Evolutionary conservation across 176 grass and related monocot genomes (phyloP).

Genomic region (Avena eriantha): DNA sequence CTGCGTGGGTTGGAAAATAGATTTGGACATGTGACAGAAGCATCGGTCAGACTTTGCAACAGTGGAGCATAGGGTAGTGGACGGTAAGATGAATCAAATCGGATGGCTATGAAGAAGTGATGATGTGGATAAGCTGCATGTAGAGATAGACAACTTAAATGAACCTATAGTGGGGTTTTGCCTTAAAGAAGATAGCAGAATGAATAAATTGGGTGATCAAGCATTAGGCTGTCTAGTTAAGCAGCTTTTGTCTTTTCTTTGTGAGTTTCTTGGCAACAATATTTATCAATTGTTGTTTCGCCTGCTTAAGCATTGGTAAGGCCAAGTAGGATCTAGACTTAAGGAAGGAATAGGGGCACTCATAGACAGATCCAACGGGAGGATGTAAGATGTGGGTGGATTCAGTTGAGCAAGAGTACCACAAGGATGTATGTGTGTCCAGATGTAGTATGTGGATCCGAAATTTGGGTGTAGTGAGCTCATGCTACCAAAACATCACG

Average conservation of each 20-base stretch:
- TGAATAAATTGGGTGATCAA: background rate
- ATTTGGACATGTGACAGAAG: too few species aligned
- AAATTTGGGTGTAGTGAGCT: background rate
- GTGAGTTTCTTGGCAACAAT: background rate
- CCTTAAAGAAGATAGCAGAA: background rate
- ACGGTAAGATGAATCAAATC: too few species aligned
- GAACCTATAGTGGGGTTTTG: too few species aligned
- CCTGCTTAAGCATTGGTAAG: background rate
- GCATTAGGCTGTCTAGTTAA: background rate
- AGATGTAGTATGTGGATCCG: background rate
- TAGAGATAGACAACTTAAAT: too few species aligned
- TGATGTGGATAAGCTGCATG: too few species aligned
- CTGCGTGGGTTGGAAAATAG: too few species aligned
- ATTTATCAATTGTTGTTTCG: too few species aligned
- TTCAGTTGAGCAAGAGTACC: background rate
- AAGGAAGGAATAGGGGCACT: background rate
- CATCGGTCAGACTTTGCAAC: too few species aligned
- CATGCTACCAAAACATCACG: background rate
- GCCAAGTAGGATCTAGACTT: background rate
- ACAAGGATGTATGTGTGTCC: background rate
- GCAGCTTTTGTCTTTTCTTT: background rate
- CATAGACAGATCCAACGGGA: background rate
- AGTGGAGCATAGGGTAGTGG: too few species aligned
- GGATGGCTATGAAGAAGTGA: too few species aligned
- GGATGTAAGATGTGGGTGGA: background rate